phyloP scores from a whole-genome alignment of 805 yeast species.

The Metschnikowia gruessii region DNA sequence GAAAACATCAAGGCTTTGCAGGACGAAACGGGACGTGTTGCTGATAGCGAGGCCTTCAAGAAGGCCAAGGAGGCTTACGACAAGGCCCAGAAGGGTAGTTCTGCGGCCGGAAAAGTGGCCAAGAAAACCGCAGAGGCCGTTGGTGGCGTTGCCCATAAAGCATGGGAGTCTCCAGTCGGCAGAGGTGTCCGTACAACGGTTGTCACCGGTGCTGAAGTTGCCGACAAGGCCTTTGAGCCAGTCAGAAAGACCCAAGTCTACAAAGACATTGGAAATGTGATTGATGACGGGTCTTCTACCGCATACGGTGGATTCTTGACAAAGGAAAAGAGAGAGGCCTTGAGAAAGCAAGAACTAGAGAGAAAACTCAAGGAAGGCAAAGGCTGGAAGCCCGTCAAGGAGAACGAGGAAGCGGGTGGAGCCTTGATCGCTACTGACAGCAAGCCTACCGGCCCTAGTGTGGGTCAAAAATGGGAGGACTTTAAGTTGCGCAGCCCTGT shows the following conservation, averaged over 20 bases:
- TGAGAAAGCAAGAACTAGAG: slow-evolving; percentile 54
- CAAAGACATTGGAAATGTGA: slow-evolving; percentile 81
- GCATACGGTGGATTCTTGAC: slow-evolving; percentile 90
- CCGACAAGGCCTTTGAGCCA: slow-evolving; percentile 91
- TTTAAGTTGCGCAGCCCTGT: slow-evolving; percentile 64
- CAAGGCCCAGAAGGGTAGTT: slow-evolving; percentile 67
- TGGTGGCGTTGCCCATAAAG: slow-evolving; percentile 82
- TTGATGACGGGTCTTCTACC: slow-evolving; percentile 87
- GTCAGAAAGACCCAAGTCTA: slow-evolving; percentile 87
- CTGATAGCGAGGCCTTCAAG: slow-evolving; percentile 91
- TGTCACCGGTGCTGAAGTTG: slow-evolving; percentile 73
- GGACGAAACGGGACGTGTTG: slow-evolving; percentile 91
- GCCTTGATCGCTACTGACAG: slow-evolving; percentile 79
- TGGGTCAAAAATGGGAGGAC: slow-evolving; percentile 63
- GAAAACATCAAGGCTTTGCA: slow-evolving; percentile 91
- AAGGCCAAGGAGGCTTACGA: slow-evolving; percentile 91
- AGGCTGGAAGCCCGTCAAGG: slow-evolving; percentile 65
- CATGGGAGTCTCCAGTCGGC: slow-evolving; percentile 96
- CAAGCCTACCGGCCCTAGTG: slow-evolving; percentile 66
- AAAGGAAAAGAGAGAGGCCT: slow-evolving; percentile 72
- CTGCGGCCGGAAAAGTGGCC: slow-evolving; percentile 70
- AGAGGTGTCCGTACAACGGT: slow-evolving; percentile 84
- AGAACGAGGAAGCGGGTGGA: slow-evolving; percentile 78
- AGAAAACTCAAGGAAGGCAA: slow-evolving; percentile 56
- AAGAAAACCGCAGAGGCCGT: slow-evolving; percentile 91